These are phyloP conservation scores for Dalechampia spathulata DNA, from an alignment of 441 rosid genomes.

Conservation along the genomic window DNA sequence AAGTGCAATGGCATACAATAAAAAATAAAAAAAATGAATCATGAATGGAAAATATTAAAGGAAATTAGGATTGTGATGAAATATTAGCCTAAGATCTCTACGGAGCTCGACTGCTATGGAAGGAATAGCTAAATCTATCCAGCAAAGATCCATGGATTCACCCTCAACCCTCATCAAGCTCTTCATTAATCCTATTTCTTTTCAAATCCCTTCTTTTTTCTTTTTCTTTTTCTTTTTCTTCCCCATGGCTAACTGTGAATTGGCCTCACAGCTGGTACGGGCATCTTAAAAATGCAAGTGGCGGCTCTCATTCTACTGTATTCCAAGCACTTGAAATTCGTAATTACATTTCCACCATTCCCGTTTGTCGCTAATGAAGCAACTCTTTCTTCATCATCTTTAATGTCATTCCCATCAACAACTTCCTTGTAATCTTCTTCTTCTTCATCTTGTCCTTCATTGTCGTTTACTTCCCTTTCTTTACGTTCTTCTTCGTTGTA, in stretches of 20 bases:
- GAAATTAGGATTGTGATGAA: background rate
- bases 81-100: too few relatives aligned
- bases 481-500: background rate
- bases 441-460: background rate
- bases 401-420: slow-evolving; percentile 1
- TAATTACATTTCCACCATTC: slow-evolving; percentile 26
- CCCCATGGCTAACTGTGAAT: slow-evolving; percentile 35
- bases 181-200: background rate
- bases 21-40: too few relatives aligned
- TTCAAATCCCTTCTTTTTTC: background rate
- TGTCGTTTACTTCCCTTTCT: slow-evolving; percentile 1
- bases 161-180: background rate
- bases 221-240: background rate
- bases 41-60: too few relatives aligned
- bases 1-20: too few relatives aligned
- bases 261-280: slow-evolving; percentile 51
- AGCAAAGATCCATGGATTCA: background rate
- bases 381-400: slow-evolving; percentile 19
- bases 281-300: slow-evolving; percentile 44
- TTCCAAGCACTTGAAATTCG: slow-evolving; percentile 45
- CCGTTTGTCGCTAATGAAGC: slow-evolving; percentile 10
- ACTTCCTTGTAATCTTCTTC: background rate
- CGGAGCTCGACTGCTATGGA: too few relatives aligned
- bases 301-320: slow-evolving; percentile 16
- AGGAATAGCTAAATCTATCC: background rate